Percentiles rank a stretch among this genome's conserved stretches.
Evolutionary conservation across 129 eudicot genomes (phyloP).

Genomic region (Calendula officinalis): DNA sequence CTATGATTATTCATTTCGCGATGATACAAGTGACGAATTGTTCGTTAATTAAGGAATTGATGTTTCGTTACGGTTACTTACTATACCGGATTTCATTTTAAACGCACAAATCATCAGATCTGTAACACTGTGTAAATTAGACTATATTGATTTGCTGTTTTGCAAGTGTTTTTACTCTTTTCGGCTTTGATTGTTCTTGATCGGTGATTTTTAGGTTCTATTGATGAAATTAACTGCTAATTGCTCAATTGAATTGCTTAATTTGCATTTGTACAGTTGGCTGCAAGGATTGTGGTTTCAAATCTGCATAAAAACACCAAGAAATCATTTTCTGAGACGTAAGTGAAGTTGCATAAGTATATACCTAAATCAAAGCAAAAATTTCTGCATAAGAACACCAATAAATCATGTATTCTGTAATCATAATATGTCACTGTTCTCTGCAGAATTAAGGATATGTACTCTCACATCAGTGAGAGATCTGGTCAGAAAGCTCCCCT

Average conservation of each 20-base stretch:
- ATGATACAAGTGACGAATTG: too few relatives aligned
- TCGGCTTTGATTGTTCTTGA: background rate
- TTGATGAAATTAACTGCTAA: background rate
- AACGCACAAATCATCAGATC: background rate
- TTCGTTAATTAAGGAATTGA: too few relatives aligned
- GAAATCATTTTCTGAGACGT: slow-evolving; percentile 94
- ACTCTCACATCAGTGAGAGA: slow-evolving; percentile 65
- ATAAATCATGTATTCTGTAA: too few relatives aligned
- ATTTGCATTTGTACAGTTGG: slow-evolving; percentile 49
- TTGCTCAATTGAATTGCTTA: background rate
- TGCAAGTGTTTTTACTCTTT: background rate
- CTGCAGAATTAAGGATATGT: slow-evolving; percentile 79
- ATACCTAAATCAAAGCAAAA: too few relatives aligned
- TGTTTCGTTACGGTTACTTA: too few relatives aligned
- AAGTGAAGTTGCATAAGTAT: slow-evolving; percentile 22
- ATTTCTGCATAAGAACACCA: too few relatives aligned
- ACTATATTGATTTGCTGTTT: background rate
- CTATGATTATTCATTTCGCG: background rate
- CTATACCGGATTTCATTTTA: background rate
- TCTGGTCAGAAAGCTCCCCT: slow-evolving; percentile 80
- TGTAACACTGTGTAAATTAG: background rate
- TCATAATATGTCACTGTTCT: background rate
- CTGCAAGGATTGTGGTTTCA: slow-evolving; percentile 96
- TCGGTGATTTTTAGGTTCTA: background rate
- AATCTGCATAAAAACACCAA: slow-evolving; percentile 92